phyloP scores from a whole-genome alignment of 345 rosid species.

The Aquilaria malaccensis region DNA sequence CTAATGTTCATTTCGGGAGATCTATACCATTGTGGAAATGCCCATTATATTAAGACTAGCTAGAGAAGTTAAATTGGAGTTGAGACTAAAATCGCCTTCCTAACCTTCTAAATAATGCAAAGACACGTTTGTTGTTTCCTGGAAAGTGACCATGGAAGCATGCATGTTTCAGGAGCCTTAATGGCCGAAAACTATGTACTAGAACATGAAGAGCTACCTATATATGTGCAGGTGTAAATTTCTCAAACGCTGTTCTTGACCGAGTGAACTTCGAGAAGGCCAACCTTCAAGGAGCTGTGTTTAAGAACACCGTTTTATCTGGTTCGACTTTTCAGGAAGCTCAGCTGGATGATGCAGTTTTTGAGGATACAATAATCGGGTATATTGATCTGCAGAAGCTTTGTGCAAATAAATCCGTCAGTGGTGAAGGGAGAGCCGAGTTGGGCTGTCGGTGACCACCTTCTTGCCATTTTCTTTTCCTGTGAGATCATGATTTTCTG shows the following conservation, averaged over 20 bases:
- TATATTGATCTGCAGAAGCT: conserved; percentile 70
- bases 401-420: conserved; percentile 41
- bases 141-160: background rate
- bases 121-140: no score
- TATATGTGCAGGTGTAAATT: conserved; percentile 55
- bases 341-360: conserved; percentile 52
- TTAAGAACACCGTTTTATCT: conserved; percentile 67
- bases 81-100: background rate
- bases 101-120: no score
- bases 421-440: conserved; percentile 39
- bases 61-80: background rate
- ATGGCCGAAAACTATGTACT: background rate
- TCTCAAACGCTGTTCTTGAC: conserved; percentile 82
- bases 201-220: background rate
- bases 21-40: background rate
- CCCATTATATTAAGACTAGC: no score
- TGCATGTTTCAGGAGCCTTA: background rate
- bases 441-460: conserved; percentile 52
- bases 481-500: no score
- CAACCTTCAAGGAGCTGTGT: conserved; percentile 69
- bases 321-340: conserved; percentile 80
- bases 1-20: background rate
- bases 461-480: no score
- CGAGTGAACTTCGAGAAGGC: conserved; percentile 78
- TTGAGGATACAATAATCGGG: conserved; percentile 66